phyloP scores from a whole-genome alignment of 768 basidiomycete species.

The Cyclocybe cylindracea region DNA sequence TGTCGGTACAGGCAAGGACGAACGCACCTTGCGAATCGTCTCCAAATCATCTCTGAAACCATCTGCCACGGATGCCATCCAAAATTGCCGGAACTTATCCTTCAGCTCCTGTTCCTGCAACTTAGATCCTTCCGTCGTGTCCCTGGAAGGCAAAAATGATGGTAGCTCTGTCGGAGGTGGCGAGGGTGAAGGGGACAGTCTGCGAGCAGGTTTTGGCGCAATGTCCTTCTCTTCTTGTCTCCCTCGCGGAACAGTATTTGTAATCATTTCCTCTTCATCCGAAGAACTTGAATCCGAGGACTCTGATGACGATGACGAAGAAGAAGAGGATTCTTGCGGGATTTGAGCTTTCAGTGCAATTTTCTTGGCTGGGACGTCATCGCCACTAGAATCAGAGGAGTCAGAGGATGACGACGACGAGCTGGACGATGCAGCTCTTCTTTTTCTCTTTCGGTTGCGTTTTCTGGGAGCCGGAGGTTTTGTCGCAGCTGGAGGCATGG shows the following conservation, averaged over 20 bases:
- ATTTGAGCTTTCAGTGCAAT: slow-evolving; percentile 13
- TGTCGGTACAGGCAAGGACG: neutral
- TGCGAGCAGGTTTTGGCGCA: slow-evolving; percentile 18
- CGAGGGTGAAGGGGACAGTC: slow-evolving; percentile 44
- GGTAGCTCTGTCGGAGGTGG: slow-evolving; percentile 51
- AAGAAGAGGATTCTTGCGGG: slow-evolving; percentile 29
- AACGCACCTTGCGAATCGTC: slow-evolving; percentile 72
- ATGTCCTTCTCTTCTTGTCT: slow-evolving; percentile 10
- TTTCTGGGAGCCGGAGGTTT: slow-evolving; percentile 39
- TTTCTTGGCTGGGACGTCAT: slow-evolving; percentile 17
- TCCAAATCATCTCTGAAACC: slow-evolving; percentile 86
- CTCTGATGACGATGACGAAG: slow-evolving; percentile 27
- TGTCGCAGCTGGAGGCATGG: slow-evolving; percentile 29
- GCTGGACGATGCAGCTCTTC: slow-evolving; percentile 45
- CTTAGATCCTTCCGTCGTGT: slow-evolving; percentile 25
- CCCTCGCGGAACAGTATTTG: slow-evolving; percentile 12
- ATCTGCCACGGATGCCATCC: slow-evolving; percentile 84
- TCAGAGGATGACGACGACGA: slow-evolving; percentile 45
- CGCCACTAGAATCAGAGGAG: slow-evolving; percentile 32
- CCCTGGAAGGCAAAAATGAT: slow-evolving; percentile 50
- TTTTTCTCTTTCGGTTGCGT: slow-evolving; percentile 54
- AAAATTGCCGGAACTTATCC: slow-evolving; percentile 77
- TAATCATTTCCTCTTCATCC: slow-evolving; percentile 14
- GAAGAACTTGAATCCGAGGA: slow-evolving; percentile 23
- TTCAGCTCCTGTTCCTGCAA: slow-evolving; percentile 57